phyloP scores from a whole-genome alignment of 768 basidiomycete species.

The Paxillus involutus region DNA sequence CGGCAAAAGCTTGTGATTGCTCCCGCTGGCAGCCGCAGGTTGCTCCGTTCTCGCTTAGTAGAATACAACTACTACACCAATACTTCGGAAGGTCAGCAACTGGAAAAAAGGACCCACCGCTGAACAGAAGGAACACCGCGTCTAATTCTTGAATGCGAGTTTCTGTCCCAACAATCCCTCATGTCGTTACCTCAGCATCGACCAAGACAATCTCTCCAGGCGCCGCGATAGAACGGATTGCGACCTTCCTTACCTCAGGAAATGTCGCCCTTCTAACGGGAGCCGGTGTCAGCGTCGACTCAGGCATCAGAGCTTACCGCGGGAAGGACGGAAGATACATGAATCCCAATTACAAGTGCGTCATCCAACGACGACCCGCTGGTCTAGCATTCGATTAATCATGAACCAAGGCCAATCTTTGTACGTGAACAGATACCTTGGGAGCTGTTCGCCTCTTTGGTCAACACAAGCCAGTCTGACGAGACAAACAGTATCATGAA shows the following conservation, averaged over 20 bases:
- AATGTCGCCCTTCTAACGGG: slow-evolving; percentile 79
- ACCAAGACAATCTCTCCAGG: slow-evolving; percentile 40
- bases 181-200: slow-evolving; percentile 41
- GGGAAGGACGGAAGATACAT: slow-evolving; percentile 83
- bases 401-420: slow-evolving; percentile 54
- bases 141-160: slow-evolving; percentile 56
- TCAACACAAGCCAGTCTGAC: slow-evolving; percentile 11
- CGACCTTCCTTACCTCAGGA: slow-evolving; percentile 67
- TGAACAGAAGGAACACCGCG: background rate
- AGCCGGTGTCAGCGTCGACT: slow-evolving; percentile 94
- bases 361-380: background rate
- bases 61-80: too few relatives aligned
- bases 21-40: background rate
- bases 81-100: background rate
- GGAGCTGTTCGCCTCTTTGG: background rate
- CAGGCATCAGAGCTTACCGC: slow-evolving; percentile 92
- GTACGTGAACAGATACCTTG: slow-evolving; percentile 20
- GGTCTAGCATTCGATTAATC: background rate
- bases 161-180: slow-evolving; percentile 76
- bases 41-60: too few relatives aligned
- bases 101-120: background rate
- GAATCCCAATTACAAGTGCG: slow-evolving; percentile 88
- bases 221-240: slow-evolving; percentile 60
- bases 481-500: slow-evolving; percentile 66
- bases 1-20: background rate